These are phyloP conservation scores for Malassezia psittaci DNA, from an alignment of 1,284 basidiomycete species.

Conservation along the genomic window DNA sequence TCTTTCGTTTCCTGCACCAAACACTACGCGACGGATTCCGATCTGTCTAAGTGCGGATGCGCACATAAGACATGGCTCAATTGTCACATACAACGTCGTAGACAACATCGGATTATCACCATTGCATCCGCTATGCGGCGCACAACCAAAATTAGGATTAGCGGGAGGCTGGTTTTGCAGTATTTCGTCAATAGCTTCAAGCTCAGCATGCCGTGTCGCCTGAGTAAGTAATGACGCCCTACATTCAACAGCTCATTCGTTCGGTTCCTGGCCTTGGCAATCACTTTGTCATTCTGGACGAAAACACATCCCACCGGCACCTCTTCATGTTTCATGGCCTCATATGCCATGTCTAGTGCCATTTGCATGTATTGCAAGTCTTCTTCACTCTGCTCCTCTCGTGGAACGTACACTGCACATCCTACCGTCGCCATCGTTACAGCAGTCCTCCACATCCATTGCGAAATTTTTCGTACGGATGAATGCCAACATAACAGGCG, in stretches of 20 bases:
- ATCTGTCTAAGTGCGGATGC: slow-evolving; percentile 85
- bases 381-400: slow-evolving; percentile 30
- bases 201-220: slow-evolving; percentile 94
- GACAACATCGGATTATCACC: slow-evolving; percentile 55
- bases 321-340: slow-evolving; percentile 73
- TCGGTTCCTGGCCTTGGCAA: slow-evolving; percentile 78
- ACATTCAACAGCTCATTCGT: slow-evolving; percentile 69
- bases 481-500: slow-evolving; percentile 40
- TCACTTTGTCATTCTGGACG: slow-evolving; percentile 62
- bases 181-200: slow-evolving; percentile 89
- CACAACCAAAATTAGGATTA: slow-evolving; percentile 25
- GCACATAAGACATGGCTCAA: slow-evolving; percentile 99
- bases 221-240: slow-evolving; percentile 49
- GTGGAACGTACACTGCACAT: slow-evolving; percentile 23
- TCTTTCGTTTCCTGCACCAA: slow-evolving; percentile 88
- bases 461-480: slow-evolving; percentile 8
- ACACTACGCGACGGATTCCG: slow-evolving; percentile 80
- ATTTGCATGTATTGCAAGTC: slow-evolving; percentile 44
- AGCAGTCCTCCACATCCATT: neutral
- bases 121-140: slow-evolving; percentile 25
- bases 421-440: slow-evolving; percentile 6
- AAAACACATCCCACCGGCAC: slow-evolving; percentile 97
- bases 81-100: slow-evolving; percentile 90
- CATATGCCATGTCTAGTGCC: slow-evolving; percentile 49
- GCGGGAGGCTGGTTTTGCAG: slow-evolving; percentile 52